Evolutionary conservation across 179 eudicot genomes (phyloP), one percentile per base, ranked within the genome.

Genomic region (Spergularia azorica): DNA sequence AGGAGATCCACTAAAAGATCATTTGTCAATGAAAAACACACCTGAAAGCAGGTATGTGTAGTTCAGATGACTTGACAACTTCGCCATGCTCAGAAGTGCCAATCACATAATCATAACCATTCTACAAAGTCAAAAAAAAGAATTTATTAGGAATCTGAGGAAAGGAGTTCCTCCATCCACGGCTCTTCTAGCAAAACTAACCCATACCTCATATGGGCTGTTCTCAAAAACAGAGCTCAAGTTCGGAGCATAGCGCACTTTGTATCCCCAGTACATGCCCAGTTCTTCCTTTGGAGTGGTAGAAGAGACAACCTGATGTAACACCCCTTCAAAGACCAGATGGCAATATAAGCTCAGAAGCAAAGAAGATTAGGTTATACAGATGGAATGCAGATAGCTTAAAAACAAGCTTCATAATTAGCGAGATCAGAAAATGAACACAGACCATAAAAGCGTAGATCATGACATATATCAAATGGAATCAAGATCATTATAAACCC

Each of bases 61-160:
- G 94, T 73, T 90, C 97, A 39, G 98, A 93, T 57, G 98, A 89
- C 81, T 89, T 93, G n/a, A 89, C 68, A 75, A 73, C 83, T 46
- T 81, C 82, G 18, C 99, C 99, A 84, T 93, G 99, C 85, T 95
- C 99, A 18, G 99, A 95, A 83, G 99, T 95, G 58, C 99, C 99
- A 72, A 95, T 91, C 79, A 89, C 80, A 86, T 90, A 83, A 88
- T 95, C 98, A 86, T 95, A 95, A 59, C 99, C 97, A 79, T 89
- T 92, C 99, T 95, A 77, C 38, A 79, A 55, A 75, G 60, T 61
- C 18, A 74, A 63, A 71, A 12, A 66, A 18, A 71, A 9, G 61
- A 26, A 26, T 26, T 26, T 69, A 68, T 60, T 52, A 48, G 77
- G 57, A 51, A 61, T 81, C 14, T 17, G 67, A 81, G 39, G 32